Percentiles rank a stretch among this genome's conserved stretches.
phyloP scores from a whole-genome alignment of 352 stramenopile species.

The Globisporangium carolinianum region DNA sequence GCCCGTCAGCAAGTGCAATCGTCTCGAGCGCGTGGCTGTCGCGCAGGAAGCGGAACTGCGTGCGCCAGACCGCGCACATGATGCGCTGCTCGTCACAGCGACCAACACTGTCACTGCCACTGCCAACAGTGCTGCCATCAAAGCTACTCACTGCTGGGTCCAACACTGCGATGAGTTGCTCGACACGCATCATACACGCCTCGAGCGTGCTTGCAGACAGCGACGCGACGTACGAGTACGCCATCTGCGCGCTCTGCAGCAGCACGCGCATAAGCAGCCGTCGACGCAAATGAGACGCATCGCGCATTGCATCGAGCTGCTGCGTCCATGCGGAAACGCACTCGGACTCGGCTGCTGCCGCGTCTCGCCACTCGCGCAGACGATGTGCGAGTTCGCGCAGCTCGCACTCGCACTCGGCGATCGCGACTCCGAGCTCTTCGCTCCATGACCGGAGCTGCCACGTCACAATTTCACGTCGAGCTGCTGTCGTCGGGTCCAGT shows the following conservation, averaged over 20 bases:
- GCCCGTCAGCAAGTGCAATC: conserved; percentile 18
- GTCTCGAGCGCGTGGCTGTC: conserved; percentile 5
- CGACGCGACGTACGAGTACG: conserved; percentile 13
- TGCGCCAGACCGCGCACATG: conserved; percentile 23
- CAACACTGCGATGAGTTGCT: conserved; percentile 1
- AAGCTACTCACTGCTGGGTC: neutral
- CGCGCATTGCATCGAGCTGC: neutral
- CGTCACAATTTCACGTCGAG: neutral
- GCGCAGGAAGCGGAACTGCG: conserved; percentile 31
- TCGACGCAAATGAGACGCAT: neutral
- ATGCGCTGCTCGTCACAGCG: neutral
- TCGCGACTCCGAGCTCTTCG: conserved; percentile 22
- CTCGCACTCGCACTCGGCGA: conserved; percentile 10
- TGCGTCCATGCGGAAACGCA: conserved; percentile 1
- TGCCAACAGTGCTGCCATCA: neutral
- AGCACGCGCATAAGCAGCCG: conserved; percentile 5
- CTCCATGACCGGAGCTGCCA: conserved; percentile 10
- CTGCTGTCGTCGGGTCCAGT: neutral
- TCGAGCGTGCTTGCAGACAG: neutral
- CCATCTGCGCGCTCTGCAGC: conserved; percentile 1
- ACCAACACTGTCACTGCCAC: neutral
- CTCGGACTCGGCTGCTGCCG: neutral
- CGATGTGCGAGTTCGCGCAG: neutral
- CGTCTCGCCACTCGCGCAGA: conserved; percentile 6
- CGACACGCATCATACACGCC: neutral